Base-by-base conservation (phyloP, 1,139 yeast genomes). In the Williopsis jadinii region DNA sequence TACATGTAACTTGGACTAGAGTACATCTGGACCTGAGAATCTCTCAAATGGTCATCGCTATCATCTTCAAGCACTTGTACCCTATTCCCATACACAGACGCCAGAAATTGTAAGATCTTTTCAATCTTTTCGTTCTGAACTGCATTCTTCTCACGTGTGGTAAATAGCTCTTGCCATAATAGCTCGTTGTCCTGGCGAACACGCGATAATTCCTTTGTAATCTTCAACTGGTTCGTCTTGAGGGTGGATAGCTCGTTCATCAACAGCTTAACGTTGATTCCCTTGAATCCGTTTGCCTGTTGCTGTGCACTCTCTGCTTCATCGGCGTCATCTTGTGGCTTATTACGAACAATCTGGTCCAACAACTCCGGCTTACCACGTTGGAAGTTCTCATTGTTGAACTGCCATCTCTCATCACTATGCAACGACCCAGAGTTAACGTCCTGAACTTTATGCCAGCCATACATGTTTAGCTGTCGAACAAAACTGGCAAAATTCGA, bases 401-500 rank as follows among this genome's bases (percentile, higher is more conserved):
- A 92, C 56, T 90, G 96, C 97, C 97, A 92, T 35, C 88, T 81
- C 58, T 82, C 84, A 47, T 84, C 94, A 36, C 88, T 86, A 53
- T 81, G 84, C 38, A 75, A 70, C 28, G 68, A 66, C 42, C 68
- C 71, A 42, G 70, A 67, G 40, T 72, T 78, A 46, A 77, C 66
- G 60, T 64, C 70, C 32, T 66, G 68, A 8, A 92, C 92, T 64
- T 92, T 92, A 64, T 92, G 97, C 88, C 95, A 92, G 32, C 97
- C 98, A 59, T 92, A 92, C 95, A 92, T 92, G 63, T 92, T 92
- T 57, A 92, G 71, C 60, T 92, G 98, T 44, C 98, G 76, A 11
- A 92, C 97, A 70, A 92, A 92, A 48, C 94, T 80, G 28, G 97
- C 90, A 65, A 92, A 90, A 62, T 92, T 90, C 51, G 86, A 84